Percentiles rank a stretch among this genome's conserved stretches.
Evolutionary conservation across 2,329 filamentous ascomycete genomes (phyloP).

Genomic region (Arthrocladium fulminans): DNA sequence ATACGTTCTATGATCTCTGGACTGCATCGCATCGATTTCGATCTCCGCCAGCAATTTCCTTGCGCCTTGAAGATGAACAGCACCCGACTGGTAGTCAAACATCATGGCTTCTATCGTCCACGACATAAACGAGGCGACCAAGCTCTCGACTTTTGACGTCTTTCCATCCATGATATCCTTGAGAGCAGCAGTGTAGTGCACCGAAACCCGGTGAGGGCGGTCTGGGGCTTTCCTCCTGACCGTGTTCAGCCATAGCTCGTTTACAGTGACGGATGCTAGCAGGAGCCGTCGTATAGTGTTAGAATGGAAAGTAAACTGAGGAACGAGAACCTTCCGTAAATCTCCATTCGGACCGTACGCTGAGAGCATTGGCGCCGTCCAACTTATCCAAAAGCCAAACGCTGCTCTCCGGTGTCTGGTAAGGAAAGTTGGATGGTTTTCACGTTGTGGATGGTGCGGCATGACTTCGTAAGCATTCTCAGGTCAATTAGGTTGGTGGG

Average conservation of each 20-base stretch:
- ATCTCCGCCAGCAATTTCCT: not conserved
- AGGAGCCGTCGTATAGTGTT: constrained; percentile 9
- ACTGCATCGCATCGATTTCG: not conserved
- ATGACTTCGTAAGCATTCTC: not conserved
- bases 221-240: not conserved
- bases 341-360: constrained; percentile 9
- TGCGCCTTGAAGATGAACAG: not conserved
- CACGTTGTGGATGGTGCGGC: not conserved
- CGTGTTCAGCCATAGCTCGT: constrained; percentile 4
- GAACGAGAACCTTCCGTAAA: constrained; percentile 9
- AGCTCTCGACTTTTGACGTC: constrained; percentile 6
- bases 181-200: constrained; percentile 10
- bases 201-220: not conserved
- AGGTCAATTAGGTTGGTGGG: not conserved
- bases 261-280: constrained; percentile 8
- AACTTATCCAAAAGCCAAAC: constrained; percentile 6
- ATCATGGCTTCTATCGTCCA: constrained; percentile 10
- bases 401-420: constrained; percentile 2
- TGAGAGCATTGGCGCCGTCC: constrained; percentile 7
- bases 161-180: constrained; percentile 5
- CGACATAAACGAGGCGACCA: constrained; percentile 8
- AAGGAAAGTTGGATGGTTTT: not conserved
- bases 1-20: not conserved
- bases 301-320: constrained; percentile 8
- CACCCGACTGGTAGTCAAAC: not conserved